Conservation (phyloP, 768 basidiomycete genomes). For the Leccinum boreale region DNA sequence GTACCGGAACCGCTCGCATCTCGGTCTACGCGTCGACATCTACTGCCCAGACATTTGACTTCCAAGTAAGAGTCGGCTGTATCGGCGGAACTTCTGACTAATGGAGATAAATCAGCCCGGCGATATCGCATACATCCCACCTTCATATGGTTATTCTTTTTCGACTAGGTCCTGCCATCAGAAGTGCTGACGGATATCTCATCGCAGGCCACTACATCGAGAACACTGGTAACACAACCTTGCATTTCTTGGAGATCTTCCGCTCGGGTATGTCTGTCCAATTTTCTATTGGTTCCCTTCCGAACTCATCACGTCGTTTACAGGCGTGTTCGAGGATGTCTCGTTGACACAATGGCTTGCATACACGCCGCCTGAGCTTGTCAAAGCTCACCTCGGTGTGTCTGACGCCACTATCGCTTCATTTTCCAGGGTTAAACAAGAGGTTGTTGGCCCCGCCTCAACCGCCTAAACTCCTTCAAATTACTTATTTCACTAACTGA, state of each 20-base stretch:
- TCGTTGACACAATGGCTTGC: conserved; percentile 63
- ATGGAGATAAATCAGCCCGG: conserved; percentile 25
- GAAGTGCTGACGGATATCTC: not conserved
- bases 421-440: conserved; percentile 50
- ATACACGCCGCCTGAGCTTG: conserved; percentile 52
- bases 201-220: conserved; percentile 63
- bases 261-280: conserved; percentile 38
- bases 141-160: conserved; percentile 21
- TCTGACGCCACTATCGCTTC: conserved; percentile 47
- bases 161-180: not conserved
- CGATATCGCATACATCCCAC: conserved; percentile 26
- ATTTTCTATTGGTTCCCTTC: too few species aligned
- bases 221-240: conserved; percentile 58
- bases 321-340: conserved; percentile 52
- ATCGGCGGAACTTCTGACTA: not conserved
- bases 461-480: not conserved
- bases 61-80: conserved; percentile 30
- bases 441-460: conserved; percentile 37
- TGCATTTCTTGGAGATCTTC: conserved; percentile 63
- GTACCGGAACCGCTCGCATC: conserved; percentile 40
- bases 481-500: not conserved
- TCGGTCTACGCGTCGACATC: conserved; percentile 40
- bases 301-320: not conserved
- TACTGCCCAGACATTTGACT: conserved; percentile 44
- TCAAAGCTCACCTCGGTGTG: conserved; percentile 59